Percentiles rank a stretch among this genome's conserved stretches.
Evolutionary conservation across 2,329 filamentous ascomycete genomes (phyloP).

Genomic region (Talaromyces marneffei): DNA sequence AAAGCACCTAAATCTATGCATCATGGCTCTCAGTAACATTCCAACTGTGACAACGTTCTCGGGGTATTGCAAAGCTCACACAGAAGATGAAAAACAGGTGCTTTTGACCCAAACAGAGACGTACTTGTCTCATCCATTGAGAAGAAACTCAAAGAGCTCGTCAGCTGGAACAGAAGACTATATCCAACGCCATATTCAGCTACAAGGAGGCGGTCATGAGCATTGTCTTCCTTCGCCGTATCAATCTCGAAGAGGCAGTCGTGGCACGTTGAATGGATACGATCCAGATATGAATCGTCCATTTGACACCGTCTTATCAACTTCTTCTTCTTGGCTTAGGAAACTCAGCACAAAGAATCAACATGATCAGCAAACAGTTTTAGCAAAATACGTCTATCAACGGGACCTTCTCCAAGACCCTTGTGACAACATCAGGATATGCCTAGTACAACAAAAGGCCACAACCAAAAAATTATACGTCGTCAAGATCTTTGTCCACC

Average conservation of each 20-base stretch:
- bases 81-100: background rate
- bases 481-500: conserved; percentile 26
- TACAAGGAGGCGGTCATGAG: background rate
- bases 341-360: background rate
- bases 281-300: conserved; percentile 2
- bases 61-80: background rate
- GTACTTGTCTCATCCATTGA: background rate
- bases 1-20: background rate
- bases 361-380: background rate
- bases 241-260: background rate
- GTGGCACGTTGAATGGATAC: background rate
- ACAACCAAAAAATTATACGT: conserved; percentile 18
- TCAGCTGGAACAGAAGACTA: background rate
- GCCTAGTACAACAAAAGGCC: conserved; percentile 1
- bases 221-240: background rate
- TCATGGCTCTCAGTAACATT: background rate
- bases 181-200: background rate
- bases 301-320: background rate
- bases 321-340: background rate
- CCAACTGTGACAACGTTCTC: background rate
- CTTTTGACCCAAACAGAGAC: background rate
- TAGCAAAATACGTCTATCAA: background rate
- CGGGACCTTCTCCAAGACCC: background rate
- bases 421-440: background rate
- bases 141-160: background rate